Percentiles rank a stretch among this genome's conserved stretches.
These are phyloP conservation scores for Kuraishia cidri DNA, from an alignment of 805 yeast species.

Conservation along the genomic window DNA sequence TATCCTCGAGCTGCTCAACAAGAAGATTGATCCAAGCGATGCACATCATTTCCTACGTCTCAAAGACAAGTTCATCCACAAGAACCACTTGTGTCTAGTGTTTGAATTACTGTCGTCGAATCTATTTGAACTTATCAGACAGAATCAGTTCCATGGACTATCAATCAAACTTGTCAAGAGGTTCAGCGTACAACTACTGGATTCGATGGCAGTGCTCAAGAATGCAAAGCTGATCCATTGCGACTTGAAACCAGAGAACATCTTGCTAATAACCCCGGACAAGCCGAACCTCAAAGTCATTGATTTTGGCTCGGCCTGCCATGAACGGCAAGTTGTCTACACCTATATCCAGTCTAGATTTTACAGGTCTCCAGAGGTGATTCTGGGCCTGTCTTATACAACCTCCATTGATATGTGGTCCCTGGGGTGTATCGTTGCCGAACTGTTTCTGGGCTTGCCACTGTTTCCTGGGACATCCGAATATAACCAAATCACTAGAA, in stretches of 20 bases:
- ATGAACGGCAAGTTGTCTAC: constrained; percentile 80
- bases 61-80: constrained; percentile 85
- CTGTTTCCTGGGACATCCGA: constrained; percentile 93
- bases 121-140: constrained; percentile 82
- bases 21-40: constrained; percentile 58
- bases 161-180: constrained; percentile 69
- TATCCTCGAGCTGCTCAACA: constrained; percentile 73
- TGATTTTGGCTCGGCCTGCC: constrained; percentile 95
- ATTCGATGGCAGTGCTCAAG: constrained; percentile 72
- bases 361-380: constrained; percentile 91
- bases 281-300: constrained; percentile 84
- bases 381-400: constrained; percentile 86
- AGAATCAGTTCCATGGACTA: constrained; percentile 89
- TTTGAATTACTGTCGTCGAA: constrained; percentile 86
- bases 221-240: constrained; percentile 86
- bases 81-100: constrained; percentile 86
- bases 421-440: constrained; percentile 51
- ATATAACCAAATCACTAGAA: constrained; percentile 80
- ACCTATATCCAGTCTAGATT: constrained; percentile 90
- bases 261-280: constrained; percentile 70
- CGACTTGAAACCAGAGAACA: constrained; percentile 95
- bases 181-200: constrained; percentile 74
- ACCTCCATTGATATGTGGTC: constrained; percentile 85
- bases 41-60: constrained; percentile 70
- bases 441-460: constrained; percentile 72